Evolutionary conservation across 2,329 filamentous ascomycete genomes (phyloP).

Genomic region (Aspergillus fischeri): DNA sequence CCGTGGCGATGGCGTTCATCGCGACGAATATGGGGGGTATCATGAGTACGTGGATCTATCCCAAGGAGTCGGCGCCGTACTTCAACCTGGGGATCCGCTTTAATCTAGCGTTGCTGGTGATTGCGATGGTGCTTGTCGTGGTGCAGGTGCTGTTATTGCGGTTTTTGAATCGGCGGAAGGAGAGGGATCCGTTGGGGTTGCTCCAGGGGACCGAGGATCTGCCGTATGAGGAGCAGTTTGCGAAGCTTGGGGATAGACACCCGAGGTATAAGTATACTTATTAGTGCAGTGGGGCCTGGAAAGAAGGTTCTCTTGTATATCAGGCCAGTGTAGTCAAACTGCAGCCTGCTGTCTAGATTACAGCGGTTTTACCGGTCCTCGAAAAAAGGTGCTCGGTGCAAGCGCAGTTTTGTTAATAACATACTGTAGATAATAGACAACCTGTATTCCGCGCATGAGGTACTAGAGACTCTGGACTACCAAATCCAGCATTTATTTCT

Average conservation of each 20-base stretch:
- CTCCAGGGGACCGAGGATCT: constrained; percentile 5
- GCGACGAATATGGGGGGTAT: constrained; percentile 6
- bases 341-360: too few species aligned
- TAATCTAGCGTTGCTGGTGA: constrained; percentile 6
- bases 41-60: constrained; percentile 13
- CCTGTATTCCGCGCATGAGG: too few species aligned
- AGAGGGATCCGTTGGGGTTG: background rate
- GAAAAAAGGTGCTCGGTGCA: too few species aligned
- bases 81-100: constrained; percentile 5
- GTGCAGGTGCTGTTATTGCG: constrained; percentile 6
- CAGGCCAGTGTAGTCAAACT: too few species aligned
- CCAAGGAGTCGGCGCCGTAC: constrained; percentile 8
- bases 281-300: background rate
- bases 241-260: constrained; percentile 10
- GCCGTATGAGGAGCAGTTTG: constrained; percentile 7
- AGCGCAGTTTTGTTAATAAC: too few species aligned
- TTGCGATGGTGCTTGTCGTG: constrained; percentile 4
- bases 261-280: constrained; percentile 13
- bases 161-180: constrained; percentile 7
- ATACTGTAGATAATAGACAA: too few species aligned
- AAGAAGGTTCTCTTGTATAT: too few species aligned
- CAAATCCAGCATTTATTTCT: too few species aligned
- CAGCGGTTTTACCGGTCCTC: too few species aligned
- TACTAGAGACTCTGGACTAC: too few species aligned
- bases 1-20: constrained; percentile 9